A percentile compares a stretch with the other conserved stretches of the same genome.
phyloP scores from a whole-genome alignment of 257 asterid genomes.

The Solanum bulbocastanum region DNA sequence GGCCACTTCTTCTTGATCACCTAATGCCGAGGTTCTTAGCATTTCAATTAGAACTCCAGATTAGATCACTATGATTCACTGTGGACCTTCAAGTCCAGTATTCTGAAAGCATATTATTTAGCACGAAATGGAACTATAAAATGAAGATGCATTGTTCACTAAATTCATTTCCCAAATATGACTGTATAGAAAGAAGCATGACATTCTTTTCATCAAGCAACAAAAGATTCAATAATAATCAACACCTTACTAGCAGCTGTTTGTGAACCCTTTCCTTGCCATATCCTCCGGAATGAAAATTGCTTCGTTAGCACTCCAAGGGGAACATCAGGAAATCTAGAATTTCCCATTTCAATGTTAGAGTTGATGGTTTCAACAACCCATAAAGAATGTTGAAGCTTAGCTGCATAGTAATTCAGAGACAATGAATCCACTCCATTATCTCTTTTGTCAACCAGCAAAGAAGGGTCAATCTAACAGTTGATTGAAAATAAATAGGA shows the following conservation, averaged over 20 bases:
- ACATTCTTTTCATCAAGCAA: not conserved
- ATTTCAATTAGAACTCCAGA: not conserved
- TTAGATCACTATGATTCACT: not conserved
- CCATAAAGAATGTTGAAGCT: conserved; percentile 93
- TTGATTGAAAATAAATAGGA: not conserved
- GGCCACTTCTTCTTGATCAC: not conserved
- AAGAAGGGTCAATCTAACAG: not conserved
- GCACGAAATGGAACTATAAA: not conserved
- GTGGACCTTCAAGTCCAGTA: not conserved
- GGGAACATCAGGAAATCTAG: conserved; percentile 38
- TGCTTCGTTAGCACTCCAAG: conserved; percentile 40
- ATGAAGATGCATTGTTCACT: not conserved
- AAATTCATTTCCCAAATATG: not conserved
- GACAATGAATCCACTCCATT: not conserved
- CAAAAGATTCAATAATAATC: conserved; percentile 15
- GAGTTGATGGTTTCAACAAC: conserved; percentile 55
- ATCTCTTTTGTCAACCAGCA: not conserved
- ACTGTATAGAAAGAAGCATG: not conserved
- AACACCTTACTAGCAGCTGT: conserved; percentile 87
- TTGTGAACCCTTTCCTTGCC: conserved; percentile 93
- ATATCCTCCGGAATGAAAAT: conserved; percentile 71
- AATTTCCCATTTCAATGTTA: conserved; percentile 27
- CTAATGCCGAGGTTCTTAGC: not conserved
- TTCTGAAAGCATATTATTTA: not conserved
- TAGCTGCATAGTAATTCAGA: conserved; percentile 38